Evolutionary conservation across 495 filamentous ascomycete species (phyloP).

Genomic region (Neurospora sp.): DNA sequence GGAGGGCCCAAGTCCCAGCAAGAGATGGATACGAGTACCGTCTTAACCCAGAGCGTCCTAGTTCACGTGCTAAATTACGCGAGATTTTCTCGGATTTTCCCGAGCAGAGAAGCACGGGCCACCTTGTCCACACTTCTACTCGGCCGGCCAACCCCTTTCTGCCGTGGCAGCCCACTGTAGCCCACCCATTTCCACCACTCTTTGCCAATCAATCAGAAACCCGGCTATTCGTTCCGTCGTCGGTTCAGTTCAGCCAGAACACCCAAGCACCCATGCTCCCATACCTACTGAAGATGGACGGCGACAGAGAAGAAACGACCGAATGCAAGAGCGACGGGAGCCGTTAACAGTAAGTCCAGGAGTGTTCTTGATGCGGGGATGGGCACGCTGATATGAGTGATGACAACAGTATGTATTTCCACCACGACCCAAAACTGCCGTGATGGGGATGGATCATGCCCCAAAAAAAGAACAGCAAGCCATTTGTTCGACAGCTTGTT

Average conservation of each 20-base stretch:
- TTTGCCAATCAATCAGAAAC: not conserved
- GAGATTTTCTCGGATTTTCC: not conserved
- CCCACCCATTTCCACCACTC: not conserved
- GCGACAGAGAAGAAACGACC: not conserved
- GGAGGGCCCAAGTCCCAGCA: not conserved
- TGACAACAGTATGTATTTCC: too few species aligned
- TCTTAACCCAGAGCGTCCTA: not conserved
- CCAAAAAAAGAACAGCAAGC: not conserved
- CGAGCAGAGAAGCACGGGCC: not conserved
- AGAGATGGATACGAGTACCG: not conserved
- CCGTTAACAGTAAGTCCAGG: not conserved
- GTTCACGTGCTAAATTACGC: not conserved
- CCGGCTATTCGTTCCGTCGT: not conserved
- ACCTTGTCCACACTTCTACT: not conserved
- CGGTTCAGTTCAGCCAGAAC: not conserved
- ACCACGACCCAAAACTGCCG: too few species aligned
- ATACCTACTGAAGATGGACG: not conserved
- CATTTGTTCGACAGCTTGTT: not conserved
- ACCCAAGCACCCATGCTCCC: not conserved
- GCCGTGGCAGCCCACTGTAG: not conserved
- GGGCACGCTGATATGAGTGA: not conserved
- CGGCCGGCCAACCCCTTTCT: not conserved
- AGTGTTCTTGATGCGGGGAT: not conserved
- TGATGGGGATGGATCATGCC: too few species aligned
- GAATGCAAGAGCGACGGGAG: too few species aligned